These are phyloP conservation scores for Psilocybe cubensis DNA, from an alignment of 768 basidiomycete genomes.

Conservation along the genomic window DNA sequence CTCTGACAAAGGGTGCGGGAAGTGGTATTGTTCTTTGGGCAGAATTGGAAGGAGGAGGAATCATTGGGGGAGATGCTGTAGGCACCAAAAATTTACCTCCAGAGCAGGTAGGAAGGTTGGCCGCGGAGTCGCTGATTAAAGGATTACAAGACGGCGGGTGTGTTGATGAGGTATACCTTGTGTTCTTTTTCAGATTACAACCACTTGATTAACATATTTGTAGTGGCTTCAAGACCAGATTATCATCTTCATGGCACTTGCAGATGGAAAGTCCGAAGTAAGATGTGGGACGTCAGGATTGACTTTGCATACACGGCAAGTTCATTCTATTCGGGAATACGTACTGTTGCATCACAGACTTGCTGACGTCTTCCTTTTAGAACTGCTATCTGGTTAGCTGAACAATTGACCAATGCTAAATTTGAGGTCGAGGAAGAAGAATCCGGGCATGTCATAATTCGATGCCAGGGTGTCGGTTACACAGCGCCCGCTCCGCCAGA, in stretches of 20 bases:
- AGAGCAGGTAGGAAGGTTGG: conserved; percentile 55
- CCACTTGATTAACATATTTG: background rate
- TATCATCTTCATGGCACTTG: conserved; percentile 76
- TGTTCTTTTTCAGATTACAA: background rate
- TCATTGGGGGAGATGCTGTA: conserved; percentile 71
- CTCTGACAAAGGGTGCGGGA: conserved; percentile 58
- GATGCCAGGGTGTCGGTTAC: conserved; percentile 70
- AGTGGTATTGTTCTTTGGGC: conserved; percentile 80
- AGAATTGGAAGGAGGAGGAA: conserved; percentile 67
- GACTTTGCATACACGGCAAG: conserved; percentile 68
- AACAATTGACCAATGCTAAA: conserved; percentile 67
- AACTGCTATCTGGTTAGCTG: conserved; percentile 76
- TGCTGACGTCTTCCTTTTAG: conserved; percentile 32
- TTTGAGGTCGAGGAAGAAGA: conserved; percentile 56
- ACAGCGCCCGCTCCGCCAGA: conserved; percentile 19
- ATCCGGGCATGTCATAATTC: conserved; percentile 46
- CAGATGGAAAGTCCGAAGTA: conserved; percentile 63
- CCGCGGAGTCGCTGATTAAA: conserved; percentile 59
- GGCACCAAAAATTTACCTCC: conserved; percentile 54
- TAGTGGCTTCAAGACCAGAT: conserved; percentile 72
- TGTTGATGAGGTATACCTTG: conserved; percentile 63
- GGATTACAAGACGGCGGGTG: conserved; percentile 70
- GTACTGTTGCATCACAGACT: no score
- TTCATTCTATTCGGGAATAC: no score
- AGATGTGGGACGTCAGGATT: conserved; percentile 58